Evolutionary conservation across 495 filamentous ascomycete species (phyloP).

Genomic region (Penicillium simplicissimum): DNA sequence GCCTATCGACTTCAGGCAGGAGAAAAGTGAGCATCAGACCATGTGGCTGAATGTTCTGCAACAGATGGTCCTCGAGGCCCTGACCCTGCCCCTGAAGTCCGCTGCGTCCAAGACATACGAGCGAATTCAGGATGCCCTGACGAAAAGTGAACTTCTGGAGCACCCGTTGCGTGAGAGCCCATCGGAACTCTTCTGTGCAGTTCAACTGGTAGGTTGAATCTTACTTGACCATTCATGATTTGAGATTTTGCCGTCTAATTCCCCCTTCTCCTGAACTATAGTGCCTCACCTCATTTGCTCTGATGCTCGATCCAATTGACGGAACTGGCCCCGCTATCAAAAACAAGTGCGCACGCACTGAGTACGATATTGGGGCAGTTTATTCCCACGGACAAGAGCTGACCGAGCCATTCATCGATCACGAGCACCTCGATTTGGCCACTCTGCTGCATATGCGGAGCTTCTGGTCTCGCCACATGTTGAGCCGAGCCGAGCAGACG

Average conservation of each 20-base stretch:
- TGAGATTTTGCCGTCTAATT: not conserved
- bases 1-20: constrained; percentile 21
- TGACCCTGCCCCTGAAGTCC: constrained; percentile 9
- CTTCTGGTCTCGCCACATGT: constrained; percentile 42
- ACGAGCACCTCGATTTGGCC: constrained; percentile 15
- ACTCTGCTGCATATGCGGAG: constrained; percentile 36
- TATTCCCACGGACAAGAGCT: constrained; percentile 23
- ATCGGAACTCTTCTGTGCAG: constrained; percentile 28
- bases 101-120: constrained; percentile 29
- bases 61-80: constrained; percentile 30
- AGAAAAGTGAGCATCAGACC: constrained; percentile 19
- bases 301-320: constrained; percentile 5
- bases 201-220: constrained; percentile 33
- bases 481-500: constrained; percentile 26
- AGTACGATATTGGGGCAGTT: constrained; percentile 34
- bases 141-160: constrained; percentile 26
- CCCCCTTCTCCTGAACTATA: constrained; percentile 7
- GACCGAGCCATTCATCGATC: constrained; percentile 14
- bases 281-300: constrained; percentile 34
- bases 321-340: constrained; percentile 16
- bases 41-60: constrained; percentile 36
- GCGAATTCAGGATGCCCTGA: constrained; percentile 20
- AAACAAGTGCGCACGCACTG: constrained; percentile 27
- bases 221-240: not conserved
- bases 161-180: constrained; percentile 17